Evolutionary conservation across 2,329 filamentous ascomycete species (phyloP).

Genomic region (Didymella arachidicola): DNA sequence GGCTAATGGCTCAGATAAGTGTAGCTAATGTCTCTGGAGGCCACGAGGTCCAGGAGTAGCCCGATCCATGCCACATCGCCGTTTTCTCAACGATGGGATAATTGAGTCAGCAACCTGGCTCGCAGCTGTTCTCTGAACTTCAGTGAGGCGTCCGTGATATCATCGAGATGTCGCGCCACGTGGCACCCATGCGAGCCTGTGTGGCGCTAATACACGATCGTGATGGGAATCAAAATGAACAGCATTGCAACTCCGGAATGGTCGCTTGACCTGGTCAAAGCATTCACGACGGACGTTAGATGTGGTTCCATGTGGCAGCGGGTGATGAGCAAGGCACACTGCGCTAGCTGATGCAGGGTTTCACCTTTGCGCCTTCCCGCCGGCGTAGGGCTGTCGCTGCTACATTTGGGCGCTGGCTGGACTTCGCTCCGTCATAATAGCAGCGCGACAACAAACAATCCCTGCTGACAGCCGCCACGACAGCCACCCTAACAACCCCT

Average conservation of each 20-base stretch:
- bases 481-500: slow-evolving; percentile 17
- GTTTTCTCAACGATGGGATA: not conserved
- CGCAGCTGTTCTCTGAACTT: not conserved
- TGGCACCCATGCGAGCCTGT: not conserved
- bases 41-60: too few species aligned
- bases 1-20: too few species aligned
- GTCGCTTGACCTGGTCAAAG: not conserved
- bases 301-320: slow-evolving; percentile 16
- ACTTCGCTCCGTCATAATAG: slow-evolving; percentile 17
- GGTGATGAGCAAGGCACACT: slow-evolving; percentile 12
- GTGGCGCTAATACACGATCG: not conserved
- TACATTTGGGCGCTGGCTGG: slow-evolving; percentile 6
- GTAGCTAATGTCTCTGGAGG: too few species aligned
- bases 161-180: not conserved
- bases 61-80: not conserved
- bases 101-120: not conserved
- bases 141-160: not conserved
- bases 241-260: not conserved
- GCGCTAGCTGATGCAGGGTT: slow-evolving; percentile 23
- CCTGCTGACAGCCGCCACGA: slow-evolving; percentile 23
- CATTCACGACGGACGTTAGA: not conserved
- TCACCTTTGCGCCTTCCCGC: slow-evolving; percentile 7
- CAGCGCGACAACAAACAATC: slow-evolving; percentile 35
- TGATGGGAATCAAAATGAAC: not conserved
- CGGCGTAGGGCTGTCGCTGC: slow-evolving; percentile 3